Evolutionary conservation across 1,284 basidiomycete genomes (phyloP).

Genomic region (Ustilago hordei): DNA sequence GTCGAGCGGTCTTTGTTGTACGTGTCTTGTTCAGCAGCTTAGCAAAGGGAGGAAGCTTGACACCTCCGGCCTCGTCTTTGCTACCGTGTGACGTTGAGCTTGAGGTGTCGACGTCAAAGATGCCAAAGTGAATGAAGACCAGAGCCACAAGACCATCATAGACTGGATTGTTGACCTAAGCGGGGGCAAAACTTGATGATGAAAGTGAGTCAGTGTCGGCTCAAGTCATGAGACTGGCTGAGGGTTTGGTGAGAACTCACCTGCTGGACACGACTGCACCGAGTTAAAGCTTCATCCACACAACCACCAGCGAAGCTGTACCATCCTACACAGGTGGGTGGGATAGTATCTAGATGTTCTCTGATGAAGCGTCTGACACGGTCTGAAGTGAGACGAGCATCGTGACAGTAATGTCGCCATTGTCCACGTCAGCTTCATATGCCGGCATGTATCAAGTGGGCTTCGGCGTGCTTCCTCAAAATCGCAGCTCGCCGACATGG

Average conservation of each 20-base stretch:
- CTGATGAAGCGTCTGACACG: conserved; percentile 13
- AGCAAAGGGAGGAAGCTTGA: neutral
- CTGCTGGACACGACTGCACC: neutral
- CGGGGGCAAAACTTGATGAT: neutral
- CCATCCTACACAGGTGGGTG: conserved; percentile 7
- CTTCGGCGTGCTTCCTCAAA: neutral
- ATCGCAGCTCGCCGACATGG: neutral
- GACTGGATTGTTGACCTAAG: conserved; percentile 10
- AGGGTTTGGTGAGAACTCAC: neutral
- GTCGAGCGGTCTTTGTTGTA: neutral
- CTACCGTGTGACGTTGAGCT: neutral
- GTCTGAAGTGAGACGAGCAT: neutral
- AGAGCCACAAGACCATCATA: conserved; percentile 13
- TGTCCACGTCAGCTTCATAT: neutral
- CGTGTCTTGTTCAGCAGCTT: neutral
- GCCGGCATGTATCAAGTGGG: neutral
- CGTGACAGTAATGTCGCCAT: neutral
- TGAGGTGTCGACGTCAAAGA: neutral
- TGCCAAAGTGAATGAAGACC: conserved; percentile 23
- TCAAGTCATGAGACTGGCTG: neutral
- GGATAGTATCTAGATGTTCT: conserved; percentile 1
- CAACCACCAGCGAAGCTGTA: neutral
- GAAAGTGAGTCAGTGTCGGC: neutral
- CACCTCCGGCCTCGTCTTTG: neutral
- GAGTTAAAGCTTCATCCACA: conserved; percentile 12